A percentile compares a stretch with the other conserved stretches of the same genome.
These are phyloP conservation scores for Oryza brachyantha DNA, from an alignment of 176 grass and related monocot genomes.

Conservation along the genomic window DNA sequence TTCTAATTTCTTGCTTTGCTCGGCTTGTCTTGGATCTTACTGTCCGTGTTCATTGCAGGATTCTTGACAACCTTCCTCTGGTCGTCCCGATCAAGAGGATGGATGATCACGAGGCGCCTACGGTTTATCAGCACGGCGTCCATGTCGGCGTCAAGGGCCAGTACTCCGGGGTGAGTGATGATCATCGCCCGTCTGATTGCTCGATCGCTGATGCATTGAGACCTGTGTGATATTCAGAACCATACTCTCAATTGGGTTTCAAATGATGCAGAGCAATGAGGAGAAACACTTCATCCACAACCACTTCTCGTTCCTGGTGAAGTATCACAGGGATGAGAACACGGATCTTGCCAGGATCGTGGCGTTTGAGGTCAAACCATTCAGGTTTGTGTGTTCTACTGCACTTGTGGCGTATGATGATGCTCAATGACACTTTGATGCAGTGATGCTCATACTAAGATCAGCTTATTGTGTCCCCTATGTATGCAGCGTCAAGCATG, in stretches of 20 bases:
- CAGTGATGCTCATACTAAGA: neutral
- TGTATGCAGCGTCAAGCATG: conserved; percentile 63
- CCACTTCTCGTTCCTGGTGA: conserved; percentile 80
- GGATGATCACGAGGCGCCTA: conserved; percentile 61
- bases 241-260: neutral
- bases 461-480: neutral
- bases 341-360: conserved; percentile 80
- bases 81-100: conserved; percentile 62
- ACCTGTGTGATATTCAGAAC: neutral
- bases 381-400: conserved; percentile 42
- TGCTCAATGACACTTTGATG: neutral
- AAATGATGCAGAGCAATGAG: conserved; percentile 64
- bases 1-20: neutral
- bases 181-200: too few species aligned
- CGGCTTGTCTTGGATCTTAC: neutral
- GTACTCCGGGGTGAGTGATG: conserved; percentile 65
- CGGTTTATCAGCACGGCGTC: conserved; percentile 69
- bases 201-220: too few species aligned
- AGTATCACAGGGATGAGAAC: conserved; percentile 64
- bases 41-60: conserved; percentile 45
- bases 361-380: conserved; percentile 86
- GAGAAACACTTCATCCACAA: conserved; percentile 87
- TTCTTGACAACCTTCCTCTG: conserved; percentile 89
- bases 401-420: neutral
- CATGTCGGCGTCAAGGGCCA: conserved; percentile 85